Evolutionary conservation across 345 rosid species (phyloP), one percentile per base, ranked within the genome.

Genomic region (rapeseed (Brassica napus)): DNA sequence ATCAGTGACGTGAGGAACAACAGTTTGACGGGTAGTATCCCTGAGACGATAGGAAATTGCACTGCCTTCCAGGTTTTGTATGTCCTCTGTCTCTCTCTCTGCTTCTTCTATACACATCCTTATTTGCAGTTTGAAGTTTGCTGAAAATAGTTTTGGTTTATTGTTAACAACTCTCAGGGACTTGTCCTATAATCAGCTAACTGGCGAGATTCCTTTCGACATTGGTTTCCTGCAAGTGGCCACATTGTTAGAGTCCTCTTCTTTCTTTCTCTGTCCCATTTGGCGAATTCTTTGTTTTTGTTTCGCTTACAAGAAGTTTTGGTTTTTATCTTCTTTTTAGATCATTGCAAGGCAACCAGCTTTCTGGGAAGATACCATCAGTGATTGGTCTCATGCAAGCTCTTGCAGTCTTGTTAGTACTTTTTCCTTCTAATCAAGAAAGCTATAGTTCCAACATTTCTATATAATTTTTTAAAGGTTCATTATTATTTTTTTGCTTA

Each of bases 301-400:
- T 54, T 26, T 18, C 4, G n/a, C 49, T 61, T 8, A 34, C 12
- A 62, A 68, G 69, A 35, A 26, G 1, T 39, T 70, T 47, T 0
- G 52, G 21, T 37, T 44, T 30, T 18, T 58, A 3, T 66, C 37
- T 32, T 65, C 68, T 35, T 28, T 28, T n/a, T 74, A 95, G 99
- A 84, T 95, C 99, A 64, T 88, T 95, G 88, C 99, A 95, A 91
- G 91, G 92, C 57, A 95, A 95, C 84, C 89, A 26, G 75, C 87
- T 95, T 5, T 85, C 86, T 7, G 99, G 99, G 64, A 80, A 85
- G 83, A 93, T 95, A 58, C 99, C 99, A n/a, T 87, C 92, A 9
- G 99, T 95, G 66, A 88, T 95, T 60, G 99, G 99, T 79, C 88
- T 95, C 21, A 95, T 95, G 99, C 99, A 95, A 83, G 99, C 99